Evolutionary conservation across 495 filamentous ascomycete species (phyloP).

Genomic region (Neurospora sp.): DNA sequence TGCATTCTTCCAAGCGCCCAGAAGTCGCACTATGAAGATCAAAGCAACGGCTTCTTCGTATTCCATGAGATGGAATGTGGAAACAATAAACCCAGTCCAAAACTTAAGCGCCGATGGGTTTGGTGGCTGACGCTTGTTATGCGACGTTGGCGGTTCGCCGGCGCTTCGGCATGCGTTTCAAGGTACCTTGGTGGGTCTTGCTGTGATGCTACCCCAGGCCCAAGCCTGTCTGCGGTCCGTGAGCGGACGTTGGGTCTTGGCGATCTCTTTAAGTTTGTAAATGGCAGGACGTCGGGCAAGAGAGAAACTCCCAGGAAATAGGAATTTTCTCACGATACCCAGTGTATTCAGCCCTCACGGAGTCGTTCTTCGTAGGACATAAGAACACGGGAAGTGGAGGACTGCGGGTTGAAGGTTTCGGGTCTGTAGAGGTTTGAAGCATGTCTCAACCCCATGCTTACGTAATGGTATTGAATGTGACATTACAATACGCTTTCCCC

Average conservation of each 20-base stretch:
- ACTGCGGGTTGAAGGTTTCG: neutral
- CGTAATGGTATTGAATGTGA: neutral
- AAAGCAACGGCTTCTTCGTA: neutral
- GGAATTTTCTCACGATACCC: neutral
- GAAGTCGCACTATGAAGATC: conserved; percentile 1
- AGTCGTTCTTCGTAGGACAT: too few relatives aligned
- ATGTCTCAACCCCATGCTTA: neutral
- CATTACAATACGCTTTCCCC: neutral
- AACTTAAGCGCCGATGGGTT: neutral
- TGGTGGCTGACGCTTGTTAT: neutral
- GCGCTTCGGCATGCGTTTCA: neutral
- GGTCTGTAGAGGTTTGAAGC: neutral
- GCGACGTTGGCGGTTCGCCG: neutral
- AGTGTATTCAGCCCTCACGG: too few relatives aligned
- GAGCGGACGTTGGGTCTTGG: neutral
- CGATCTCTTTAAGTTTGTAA: neutral
- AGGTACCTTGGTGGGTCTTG: neutral
- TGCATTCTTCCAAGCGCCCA: conserved; percentile 8
- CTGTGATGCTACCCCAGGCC: neutral
- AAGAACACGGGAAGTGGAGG: too few relatives aligned
- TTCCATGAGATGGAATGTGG: neutral
- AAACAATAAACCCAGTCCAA: neutral
- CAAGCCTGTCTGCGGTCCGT: neutral
- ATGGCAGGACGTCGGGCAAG: neutral
- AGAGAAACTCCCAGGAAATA: neutral